Evolutionary conservation across 192 early-diverging fungal genomes (phyloP).

Genomic region (Ramicandelaber brevisporus): DNA sequence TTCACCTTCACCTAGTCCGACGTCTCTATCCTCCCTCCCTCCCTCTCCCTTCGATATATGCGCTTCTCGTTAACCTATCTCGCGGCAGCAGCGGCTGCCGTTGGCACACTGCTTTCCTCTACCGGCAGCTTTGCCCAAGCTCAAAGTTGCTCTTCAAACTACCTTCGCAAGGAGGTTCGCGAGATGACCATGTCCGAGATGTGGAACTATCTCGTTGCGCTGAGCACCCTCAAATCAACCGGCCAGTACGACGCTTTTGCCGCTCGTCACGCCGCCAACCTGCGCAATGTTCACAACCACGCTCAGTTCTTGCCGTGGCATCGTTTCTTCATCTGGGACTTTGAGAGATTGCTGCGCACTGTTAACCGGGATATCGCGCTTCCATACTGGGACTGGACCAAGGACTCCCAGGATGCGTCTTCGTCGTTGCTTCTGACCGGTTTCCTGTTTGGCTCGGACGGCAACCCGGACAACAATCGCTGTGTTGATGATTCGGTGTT

Average conservation of each 20-base stretch:
- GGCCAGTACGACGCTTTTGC: conserved; percentile 19
- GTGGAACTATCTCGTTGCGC: conserved; percentile 9
- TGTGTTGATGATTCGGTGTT: conserved; percentile 10
- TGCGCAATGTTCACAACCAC: conserved; percentile 14
- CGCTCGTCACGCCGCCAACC: conserved; percentile 10
- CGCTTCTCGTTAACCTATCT: neutral
- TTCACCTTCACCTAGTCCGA: neutral
- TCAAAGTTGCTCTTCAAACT: too few relatives aligned
- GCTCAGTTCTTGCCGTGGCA: conserved; percentile 25
- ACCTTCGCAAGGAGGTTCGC: conserved; percentile 21
- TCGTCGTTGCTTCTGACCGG: conserved; percentile 6
- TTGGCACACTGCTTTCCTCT: conserved; percentile 6
- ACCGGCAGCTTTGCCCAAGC: conserved; percentile 2
- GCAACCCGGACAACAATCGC: conserved; percentile 2
- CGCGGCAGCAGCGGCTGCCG: conserved; percentile 8
- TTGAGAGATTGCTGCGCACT: conserved; percentile 18
- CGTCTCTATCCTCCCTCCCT: neutral
- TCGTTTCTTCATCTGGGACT: conserved; percentile 19
- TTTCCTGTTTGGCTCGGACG: conserved; percentile 16
- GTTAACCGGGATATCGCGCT: conserved; percentile 13
- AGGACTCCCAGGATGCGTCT: conserved; percentile 16
- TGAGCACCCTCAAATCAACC: conserved; percentile 6
- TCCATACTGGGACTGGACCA: conserved; percentile 17
- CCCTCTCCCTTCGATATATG: neutral
- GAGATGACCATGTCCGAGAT: conserved; percentile 11